A percentile compares a stretch with the other conserved stretches of the same genome.
phyloP scores from a whole-genome alignment of 2,329 filamentous ascomycete species.

The Apiospora malaysiana region DNA sequence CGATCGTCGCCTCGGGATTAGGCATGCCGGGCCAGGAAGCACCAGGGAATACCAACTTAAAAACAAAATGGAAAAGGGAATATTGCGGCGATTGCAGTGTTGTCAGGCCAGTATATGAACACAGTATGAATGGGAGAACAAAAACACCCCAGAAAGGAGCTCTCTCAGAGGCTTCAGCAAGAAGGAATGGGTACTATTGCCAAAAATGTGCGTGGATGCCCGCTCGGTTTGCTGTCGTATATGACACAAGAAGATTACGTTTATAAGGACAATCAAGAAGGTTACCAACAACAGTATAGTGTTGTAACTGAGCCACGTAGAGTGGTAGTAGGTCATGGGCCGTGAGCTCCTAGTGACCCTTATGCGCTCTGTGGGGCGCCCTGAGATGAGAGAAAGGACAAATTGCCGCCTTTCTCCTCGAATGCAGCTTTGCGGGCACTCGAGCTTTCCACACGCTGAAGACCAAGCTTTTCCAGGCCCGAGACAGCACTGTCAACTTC shows the following conservation, averaged over 20 bases:
- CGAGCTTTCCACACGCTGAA: constrained; percentile 41
- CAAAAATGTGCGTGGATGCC: constrained; percentile 20
- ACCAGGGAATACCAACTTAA: constrained; percentile 3
- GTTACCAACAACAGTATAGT: not conserved
- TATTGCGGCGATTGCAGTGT: constrained; percentile 12
- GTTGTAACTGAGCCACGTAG: not conserved
- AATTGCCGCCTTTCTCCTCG: constrained; percentile 39
- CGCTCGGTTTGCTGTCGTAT: constrained; percentile 22
- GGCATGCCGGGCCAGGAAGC: not conserved
- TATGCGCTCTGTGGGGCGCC: constrained; percentile 37
- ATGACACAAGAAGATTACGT: constrained; percentile 25
- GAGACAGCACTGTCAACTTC: constrained; percentile 47
- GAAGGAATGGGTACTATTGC: constrained; percentile 17
- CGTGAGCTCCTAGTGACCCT: not conserved
- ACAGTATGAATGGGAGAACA: constrained; percentile 7
- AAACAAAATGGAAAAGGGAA: not conserved
- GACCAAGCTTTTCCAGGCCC: constrained; percentile 43
- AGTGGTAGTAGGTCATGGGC: not conserved
- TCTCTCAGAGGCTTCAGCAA: constrained; percentile 9
- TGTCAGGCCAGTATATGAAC: constrained; percentile 10
- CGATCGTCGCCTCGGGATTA: not conserved
- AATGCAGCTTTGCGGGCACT: constrained; percentile 39
- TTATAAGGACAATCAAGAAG: constrained; percentile 19
- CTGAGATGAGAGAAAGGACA: constrained; percentile 30
- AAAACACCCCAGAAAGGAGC: constrained; percentile 8